phyloP scores from a whole-genome alignment of 495 filamentous ascomycete genomes.

The Parmelia sp. region DNA sequence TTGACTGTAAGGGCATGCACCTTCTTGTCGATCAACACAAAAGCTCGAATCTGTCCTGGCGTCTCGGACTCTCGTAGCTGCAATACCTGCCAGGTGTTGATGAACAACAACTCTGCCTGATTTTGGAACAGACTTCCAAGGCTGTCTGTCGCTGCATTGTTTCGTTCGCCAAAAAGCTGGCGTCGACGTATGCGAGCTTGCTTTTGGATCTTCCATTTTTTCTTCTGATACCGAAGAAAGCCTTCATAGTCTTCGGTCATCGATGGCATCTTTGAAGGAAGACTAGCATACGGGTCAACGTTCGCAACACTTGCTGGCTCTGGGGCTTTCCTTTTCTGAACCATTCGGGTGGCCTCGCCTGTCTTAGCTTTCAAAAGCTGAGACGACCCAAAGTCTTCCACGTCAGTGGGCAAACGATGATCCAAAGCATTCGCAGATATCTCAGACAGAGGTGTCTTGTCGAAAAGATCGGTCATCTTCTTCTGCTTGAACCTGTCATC shows the following conservation, averaged over 20 bases:
- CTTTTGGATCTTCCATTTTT: conserved; percentile 98
- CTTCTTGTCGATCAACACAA: conserved; percentile 88
- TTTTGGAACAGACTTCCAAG: conserved; percentile 85
- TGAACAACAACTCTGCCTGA: conserved; percentile 81
- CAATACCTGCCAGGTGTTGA: conserved; percentile 88
- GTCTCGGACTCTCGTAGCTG: conserved; percentile 73
- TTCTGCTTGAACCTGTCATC: conserved; percentile 97
- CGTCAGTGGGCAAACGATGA: conserved; percentile 58
- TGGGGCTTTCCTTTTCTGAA: conserved; percentile 80
- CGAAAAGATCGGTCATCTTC: conserved; percentile 94
- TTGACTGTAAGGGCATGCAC: conserved; percentile 82
- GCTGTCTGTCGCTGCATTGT: conserved; percentile 57
- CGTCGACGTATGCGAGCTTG: conserved; percentile 80
- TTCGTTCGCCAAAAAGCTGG: conserved; percentile 88
- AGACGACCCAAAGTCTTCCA: conserved; percentile 76
- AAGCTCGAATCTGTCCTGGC: conserved; percentile 81
- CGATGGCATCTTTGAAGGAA: conserved; percentile 80
- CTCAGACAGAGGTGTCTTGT: conserved; percentile 66
- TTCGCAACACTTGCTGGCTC: conserved; percentile 56
- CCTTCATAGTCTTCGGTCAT: conserved; percentile 81
- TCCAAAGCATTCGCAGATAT: conserved; percentile 62
- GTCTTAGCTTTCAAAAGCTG: conserved; percentile 64
- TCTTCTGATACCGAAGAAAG: conserved; percentile 93
- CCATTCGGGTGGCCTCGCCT: conserved; percentile 54
- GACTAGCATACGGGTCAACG: conserved; percentile 71